Base-by-base conservation (phyloP, 306 rosid genomes). In the Prunus mongolica region DNA sequence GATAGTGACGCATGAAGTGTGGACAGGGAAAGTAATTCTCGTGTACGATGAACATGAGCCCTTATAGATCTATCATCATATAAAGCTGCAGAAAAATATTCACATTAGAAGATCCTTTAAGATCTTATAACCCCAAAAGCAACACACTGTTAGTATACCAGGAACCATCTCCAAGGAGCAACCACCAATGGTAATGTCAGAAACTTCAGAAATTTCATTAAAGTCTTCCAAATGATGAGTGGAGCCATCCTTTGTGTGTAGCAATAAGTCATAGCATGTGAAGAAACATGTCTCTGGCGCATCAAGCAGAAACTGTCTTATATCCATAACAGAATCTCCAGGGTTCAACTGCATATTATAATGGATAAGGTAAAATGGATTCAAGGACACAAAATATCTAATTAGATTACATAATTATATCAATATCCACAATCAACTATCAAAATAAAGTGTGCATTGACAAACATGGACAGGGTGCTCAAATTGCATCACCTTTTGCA, bases 101-200 rank as follows among this genome's bases (percentile, higher is more conserved):
- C 74, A 75, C 55, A 55, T 87, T 76, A 88, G 76, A 75, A 87
- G 61, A 76, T 73, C 72, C 81, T 52, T 68, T 77, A 51, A 79
- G 41, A 81, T 61, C 34, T 50, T 52, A 54, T 16, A 66, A 27
- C 70, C 54, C 54, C 28, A 56, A 51, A 28, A 20, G 45, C 6
- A 61, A 64, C 52, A 81, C 60, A 78, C 5, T 60, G 1, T 44
- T 52, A 73, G 73, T 55, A 69, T 91, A 96, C 99, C 98, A 64
- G 97, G 98, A 72, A 92, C 97, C 96, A 96, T 96, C 89, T 96
- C 99, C 88, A 96, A 89, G 70, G 96, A 87, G 84, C 98, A 96
- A 55, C 97, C 98, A 44, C 99, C 99, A 80, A 83, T 52, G 20
- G 99, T 96, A 78, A 96, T 93, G 80, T 96, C 99, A 91, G 97